A percentile compares a stretch with the other conserved stretches of the same genome.
Evolutionary conservation across 2,329 filamentous ascomycete species (phyloP).

Genomic region (Colletotrichum acutatum): DNA sequence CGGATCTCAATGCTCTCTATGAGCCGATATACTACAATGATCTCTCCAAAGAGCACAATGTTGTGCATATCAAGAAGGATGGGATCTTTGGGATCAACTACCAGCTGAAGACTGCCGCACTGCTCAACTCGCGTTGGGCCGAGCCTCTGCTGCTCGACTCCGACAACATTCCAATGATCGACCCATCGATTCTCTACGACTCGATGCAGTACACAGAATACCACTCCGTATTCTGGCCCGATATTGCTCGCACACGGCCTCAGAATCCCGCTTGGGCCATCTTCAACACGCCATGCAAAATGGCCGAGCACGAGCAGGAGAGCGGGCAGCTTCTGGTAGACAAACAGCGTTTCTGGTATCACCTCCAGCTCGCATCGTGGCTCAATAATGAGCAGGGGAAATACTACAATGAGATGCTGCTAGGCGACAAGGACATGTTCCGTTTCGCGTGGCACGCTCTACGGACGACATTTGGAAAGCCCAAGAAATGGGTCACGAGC

Average conservation of each 20-base stretch:
- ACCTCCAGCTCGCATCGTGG: conserved; percentile 28
- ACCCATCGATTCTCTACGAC: conserved; percentile 15
- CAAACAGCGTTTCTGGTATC: conserved; percentile 29
- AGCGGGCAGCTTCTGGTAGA: conserved; percentile 22
- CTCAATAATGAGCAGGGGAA: conserved; percentile 25
- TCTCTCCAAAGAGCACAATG: conserved; percentile 19
- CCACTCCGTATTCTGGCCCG: conserved; percentile 22
- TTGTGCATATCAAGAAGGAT: conserved; percentile 27
- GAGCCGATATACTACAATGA: conserved; percentile 25
- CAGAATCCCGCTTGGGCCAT: conserved; percentile 22
- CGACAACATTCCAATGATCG: conserved; percentile 16
- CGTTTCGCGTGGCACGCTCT: conserved; percentile 29
- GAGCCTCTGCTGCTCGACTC: conserved; percentile 16
- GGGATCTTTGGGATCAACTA: conserved; percentile 29
- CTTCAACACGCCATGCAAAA: conserved; percentile 22
- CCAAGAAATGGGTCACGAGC: conserved; percentile 20
- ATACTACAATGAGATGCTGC: conserved; percentile 16
- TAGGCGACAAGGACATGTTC: conserved; percentile 32
- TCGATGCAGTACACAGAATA: conserved; percentile 21
- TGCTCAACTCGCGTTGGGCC: conserved; percentile 17
- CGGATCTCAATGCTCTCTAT: conserved; percentile 18
- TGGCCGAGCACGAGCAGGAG: conserved; percentile 28
- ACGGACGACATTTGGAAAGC: conserved; percentile 12
- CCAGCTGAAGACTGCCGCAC: conserved; percentile 26
- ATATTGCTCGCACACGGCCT: conserved; percentile 18